Evolutionary conservation across 2,329 filamentous ascomycete genomes (phyloP).

Genomic region (Colletotrichum lentis): DNA sequence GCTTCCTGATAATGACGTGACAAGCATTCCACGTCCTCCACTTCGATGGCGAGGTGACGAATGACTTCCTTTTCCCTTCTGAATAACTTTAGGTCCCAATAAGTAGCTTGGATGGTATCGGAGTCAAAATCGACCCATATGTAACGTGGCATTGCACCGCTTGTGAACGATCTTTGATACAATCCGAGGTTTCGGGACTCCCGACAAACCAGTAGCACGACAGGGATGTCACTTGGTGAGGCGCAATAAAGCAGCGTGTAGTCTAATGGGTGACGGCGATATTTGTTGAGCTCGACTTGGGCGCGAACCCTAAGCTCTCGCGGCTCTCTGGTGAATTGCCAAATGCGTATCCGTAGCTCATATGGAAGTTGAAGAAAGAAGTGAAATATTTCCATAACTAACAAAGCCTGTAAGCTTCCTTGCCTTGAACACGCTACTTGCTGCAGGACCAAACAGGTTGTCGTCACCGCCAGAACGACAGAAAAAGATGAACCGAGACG

Average conservation of each 20-base stretch:
- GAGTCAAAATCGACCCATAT: background rate
- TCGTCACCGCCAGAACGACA: background rate
- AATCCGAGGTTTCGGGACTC: background rate
- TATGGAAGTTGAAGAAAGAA: background rate
- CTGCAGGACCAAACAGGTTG: no score
- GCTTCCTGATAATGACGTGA: background rate
- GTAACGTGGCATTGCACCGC: background rate
- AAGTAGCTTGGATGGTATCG: background rate
- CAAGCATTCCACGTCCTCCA: background rate
- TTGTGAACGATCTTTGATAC: background rate
- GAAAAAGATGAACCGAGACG: no score
- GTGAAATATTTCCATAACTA: background rate
- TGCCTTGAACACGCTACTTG: fast-evolving
- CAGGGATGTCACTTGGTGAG: background rate
- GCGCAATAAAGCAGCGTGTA: background rate
- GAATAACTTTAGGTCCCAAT: background rate
- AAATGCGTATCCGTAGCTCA: conserved; percentile 3
- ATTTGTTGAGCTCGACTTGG: background rate
- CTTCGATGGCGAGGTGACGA: background rate
- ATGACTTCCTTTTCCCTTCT: background rate
- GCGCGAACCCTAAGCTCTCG: background rate
- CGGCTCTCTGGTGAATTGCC: conserved; percentile 1
- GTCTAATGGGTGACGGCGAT: conserved; percentile 6
- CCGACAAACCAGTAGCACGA: background rate
- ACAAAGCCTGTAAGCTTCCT: no score